Evolutionary conservation across 345 rosid genomes (phyloP).

Genomic region (Eucalyptus pauciflora): DNA sequence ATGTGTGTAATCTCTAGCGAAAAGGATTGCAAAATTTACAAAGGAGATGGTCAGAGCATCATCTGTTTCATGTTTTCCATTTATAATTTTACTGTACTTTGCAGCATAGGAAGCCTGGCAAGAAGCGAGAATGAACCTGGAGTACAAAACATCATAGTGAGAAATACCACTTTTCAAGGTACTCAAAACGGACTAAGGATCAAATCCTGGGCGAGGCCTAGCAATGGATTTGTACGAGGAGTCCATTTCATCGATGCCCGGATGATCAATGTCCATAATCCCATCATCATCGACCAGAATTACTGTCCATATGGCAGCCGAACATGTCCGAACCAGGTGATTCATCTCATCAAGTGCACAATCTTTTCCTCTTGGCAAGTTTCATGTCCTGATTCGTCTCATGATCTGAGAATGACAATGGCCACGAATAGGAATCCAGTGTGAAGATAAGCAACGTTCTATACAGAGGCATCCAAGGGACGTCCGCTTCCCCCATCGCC

Average conservation of each 20-base stretch:
- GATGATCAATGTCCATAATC: constrained; percentile 31
- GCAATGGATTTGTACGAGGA: constrained; percentile 38
- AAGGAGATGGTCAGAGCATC: background rate
- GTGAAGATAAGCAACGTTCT: constrained; percentile 15
- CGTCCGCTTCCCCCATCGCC: constrained; percentile 20
- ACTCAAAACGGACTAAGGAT: constrained; percentile 51
- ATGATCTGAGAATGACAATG: background rate
- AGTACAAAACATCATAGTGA: constrained; percentile 37
- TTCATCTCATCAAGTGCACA: background rate
- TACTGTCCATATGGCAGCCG: constrained; percentile 36
- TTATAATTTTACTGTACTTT: background rate
- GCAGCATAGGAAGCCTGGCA: constrained; percentile 53
- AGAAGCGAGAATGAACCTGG: constrained; percentile 34
- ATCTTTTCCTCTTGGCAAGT: background rate
- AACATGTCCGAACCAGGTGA: constrained; percentile 39
- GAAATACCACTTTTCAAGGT: constrained; percentile 12
- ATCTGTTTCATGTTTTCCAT: background rate
- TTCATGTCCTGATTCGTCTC: background rate
- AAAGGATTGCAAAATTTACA: background rate
- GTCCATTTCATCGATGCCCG: constrained; percentile 17
- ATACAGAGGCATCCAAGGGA: constrained; percentile 22
- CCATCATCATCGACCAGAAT: constrained; percentile 48
- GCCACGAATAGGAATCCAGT: constrained; percentile 1
- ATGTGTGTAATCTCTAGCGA: background rate
- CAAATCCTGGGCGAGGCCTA: constrained; percentile 58